A percentile compares a stretch with the other conserved stretches of the same genome.
Evolutionary conservation across 257 asterid species (phyloP).

Genomic region (Solanum etuberosum): DNA sequence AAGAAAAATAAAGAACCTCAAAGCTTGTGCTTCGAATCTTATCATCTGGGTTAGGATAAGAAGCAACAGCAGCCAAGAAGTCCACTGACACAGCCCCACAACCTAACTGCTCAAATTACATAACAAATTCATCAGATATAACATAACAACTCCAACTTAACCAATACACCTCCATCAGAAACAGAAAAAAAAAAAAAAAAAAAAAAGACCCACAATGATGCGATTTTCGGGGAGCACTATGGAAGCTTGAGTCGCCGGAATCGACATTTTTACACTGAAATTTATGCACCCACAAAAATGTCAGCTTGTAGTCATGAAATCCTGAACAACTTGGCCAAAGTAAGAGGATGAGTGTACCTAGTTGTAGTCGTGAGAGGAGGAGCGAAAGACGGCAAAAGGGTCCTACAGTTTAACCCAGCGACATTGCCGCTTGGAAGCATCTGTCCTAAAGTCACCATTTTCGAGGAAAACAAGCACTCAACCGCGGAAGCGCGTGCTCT

Average conservation of each 20-base stretch:
- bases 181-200: neutral
- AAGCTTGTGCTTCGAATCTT: constrained; percentile 75
- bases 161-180: neutral
- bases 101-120: constrained; percentile 49
- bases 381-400: neutral
- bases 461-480: neutral
- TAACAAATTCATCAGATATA: neutral
- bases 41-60: constrained; percentile 92
- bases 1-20: constrained; percentile 28
- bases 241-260: constrained; percentile 16
- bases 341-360: neutral
- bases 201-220: constrained; percentile 33
- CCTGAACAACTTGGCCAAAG: neutral
- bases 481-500: neutral
- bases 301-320: neutral
- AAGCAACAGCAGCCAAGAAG: constrained; percentile 72
- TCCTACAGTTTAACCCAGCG: neutral
- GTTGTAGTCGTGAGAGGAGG: neutral
- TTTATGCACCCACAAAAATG: constrained; percentile 7
- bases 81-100: constrained; percentile 57
- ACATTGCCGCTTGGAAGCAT: neutral
- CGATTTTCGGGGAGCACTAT: constrained; percentile 34
- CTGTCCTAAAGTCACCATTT: neutral
- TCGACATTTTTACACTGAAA: constrained; percentile 39
- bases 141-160: neutral